Percentiles rank a stretch among this genome's conserved stretches.
These are phyloP conservation scores for Trichophyton simii DNA, from an alignment of 2,329 filamentous ascomycete species.

Conservation along the genomic window DNA sequence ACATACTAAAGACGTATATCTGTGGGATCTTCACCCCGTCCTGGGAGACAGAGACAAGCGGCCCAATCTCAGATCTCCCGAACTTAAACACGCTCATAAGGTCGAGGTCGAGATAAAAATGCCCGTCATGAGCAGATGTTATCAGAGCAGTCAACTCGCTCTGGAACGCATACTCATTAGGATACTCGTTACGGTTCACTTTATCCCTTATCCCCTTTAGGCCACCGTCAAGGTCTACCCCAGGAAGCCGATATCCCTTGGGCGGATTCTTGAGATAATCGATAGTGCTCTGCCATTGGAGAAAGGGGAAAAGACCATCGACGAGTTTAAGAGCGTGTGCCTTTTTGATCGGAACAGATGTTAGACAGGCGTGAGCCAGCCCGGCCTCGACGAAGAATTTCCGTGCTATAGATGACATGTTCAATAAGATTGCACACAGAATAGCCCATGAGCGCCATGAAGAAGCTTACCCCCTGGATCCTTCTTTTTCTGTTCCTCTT, in stretches of 20 bases:
- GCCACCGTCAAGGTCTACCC: constrained; percentile 37
- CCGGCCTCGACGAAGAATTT: constrained; percentile 11
- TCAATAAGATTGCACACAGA: neutral
- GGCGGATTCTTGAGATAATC: constrained; percentile 34
- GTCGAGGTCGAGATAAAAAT: constrained; percentile 27
- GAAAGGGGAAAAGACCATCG: constrained; percentile 15
- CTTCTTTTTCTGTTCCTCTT: constrained; percentile 1
- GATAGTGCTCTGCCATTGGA: constrained; percentile 17
- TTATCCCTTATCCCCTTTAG: constrained; percentile 37
- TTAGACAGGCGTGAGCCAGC: constrained; percentile 16
- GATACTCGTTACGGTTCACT: constrained; percentile 32
- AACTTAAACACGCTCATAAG: constrained; percentile 33
- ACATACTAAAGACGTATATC: constrained; percentile 32
- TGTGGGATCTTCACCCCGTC: constrained; percentile 49
- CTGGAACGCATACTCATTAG: constrained; percentile 45
- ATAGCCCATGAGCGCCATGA: neutral
- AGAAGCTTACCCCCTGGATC: neutral
- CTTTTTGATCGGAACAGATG: constrained; percentile 16
- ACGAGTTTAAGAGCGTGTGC: constrained; percentile 15
- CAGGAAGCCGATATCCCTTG: constrained; percentile 37
- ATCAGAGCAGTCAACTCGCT: constrained; percentile 42
- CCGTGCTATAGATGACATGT: neutral
- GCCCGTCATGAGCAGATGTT: constrained; percentile 50
- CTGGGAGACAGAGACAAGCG: constrained; percentile 48
- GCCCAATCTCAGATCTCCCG: constrained; percentile 41